Evolutionary conservation across 805 yeast genomes (phyloP), one percentile per base, ranked within the genome.

Genomic region (Naumovozyma dairenensis): DNA sequence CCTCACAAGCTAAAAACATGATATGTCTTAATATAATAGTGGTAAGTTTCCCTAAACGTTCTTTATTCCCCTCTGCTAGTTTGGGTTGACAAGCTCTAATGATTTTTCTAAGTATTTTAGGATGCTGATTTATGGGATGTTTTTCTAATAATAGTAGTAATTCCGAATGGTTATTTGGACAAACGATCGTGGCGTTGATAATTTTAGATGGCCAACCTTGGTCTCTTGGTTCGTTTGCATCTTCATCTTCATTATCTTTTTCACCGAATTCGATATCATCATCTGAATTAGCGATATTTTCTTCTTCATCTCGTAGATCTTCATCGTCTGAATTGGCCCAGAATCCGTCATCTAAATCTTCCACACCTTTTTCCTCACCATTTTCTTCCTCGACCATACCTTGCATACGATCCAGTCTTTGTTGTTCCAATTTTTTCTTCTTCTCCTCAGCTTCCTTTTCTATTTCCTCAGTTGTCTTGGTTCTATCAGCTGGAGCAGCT

Each of bases 401-500:
- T 44, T 72, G 73, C 93, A 82, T 82, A 65, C 93, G 72, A 45
- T 69, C 71, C 42, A 68, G 45, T 60, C 93, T 69, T 35, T 71
- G 86, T 31, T 69, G 72, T 55, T 84, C 87, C 43, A 81, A 59
- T 45, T 69, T 65, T 44, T 72, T 71, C 63, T 67, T 62, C 45
- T 68, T 72, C n/a, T 73, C 80, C 14, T 66, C 68, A 44, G 70
- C 71, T 49, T 80, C 89, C 25, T 65, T 61, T 30, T 61, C 63
- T 9, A 80, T 34, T 54, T 82, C 92, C 55, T 81, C 86, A 2
- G 70, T 77, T 1, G 92, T 80, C 53, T 80, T 80, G 2, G 89
- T 80, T 59, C 87, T 69, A 35, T 80, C 89, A 16, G 87, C 76
- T 21, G 92, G 92, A 2, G 70, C 86, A 8, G 92, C 79, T 51